Conservation (phyloP, 805 yeast genomes). For the Wickerhamiella dianesei region DNA sequence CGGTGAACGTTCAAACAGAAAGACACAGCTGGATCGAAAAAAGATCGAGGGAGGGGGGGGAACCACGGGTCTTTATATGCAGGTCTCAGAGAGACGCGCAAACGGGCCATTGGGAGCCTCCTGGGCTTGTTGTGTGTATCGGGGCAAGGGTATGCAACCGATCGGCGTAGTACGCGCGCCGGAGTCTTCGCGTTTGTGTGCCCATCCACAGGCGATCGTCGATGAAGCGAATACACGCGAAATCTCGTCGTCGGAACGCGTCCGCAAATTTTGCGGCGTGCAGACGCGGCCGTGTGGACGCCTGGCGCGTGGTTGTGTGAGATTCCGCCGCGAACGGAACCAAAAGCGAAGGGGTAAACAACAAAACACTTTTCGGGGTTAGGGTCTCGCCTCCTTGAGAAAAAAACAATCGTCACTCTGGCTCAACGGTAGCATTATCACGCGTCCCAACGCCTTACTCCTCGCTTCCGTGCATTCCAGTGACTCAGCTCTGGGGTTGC, state of each 20-base stretch:
- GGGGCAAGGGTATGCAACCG: neutral
- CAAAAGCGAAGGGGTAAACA: conserved; percentile 1
- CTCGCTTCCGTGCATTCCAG: neutral
- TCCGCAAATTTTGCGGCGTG: too few species aligned
- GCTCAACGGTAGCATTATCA: neutral
- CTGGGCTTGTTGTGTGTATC: neutral
- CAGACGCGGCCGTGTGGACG: too few species aligned
- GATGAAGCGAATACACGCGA: neutral
- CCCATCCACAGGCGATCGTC: neutral
- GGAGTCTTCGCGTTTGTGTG: neutral
- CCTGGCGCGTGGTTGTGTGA: too few species aligned
- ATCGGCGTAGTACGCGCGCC: neutral
- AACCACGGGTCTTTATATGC: neutral
- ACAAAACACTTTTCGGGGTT: neutral
- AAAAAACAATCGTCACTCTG: neutral
- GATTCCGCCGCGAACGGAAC: conserved; percentile 1
- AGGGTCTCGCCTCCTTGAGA: neutral
- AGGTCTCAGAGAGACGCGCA: neutral
- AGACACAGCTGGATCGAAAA: neutral
- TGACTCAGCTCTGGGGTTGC: neutral
- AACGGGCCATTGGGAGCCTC: too few species aligned
- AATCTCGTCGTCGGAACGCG: neutral
- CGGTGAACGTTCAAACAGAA: neutral
- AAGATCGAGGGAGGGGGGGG: neutral
- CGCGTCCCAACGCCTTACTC: neutral